Evolutionary conservation across 176 grass and related monocot genomes (phyloP), one percentile per base, ranked within the genome.

Genomic region (Tillandsia fasciculata): DNA sequence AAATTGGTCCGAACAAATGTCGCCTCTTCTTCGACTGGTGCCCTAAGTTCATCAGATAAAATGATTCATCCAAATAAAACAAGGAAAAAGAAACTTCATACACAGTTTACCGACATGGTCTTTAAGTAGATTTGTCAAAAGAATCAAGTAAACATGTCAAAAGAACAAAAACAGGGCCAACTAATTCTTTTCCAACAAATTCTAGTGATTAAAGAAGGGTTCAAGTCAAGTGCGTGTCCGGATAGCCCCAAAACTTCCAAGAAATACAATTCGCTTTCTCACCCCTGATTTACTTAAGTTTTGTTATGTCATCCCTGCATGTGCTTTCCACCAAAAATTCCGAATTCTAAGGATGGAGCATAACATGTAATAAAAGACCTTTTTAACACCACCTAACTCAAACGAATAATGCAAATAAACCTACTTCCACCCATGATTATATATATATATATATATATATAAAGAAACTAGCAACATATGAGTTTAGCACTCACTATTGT

Each of bases 1-100:
- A 92, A 49, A 97, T 78, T 12, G 93, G 89, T 10, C 86, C 83
- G n/a, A 72, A 56, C 27, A 50, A 69, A 76, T 70, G 85, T 76
- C 67, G 80, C 69, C 53, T 83, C 77, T 81, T 88, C 85, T 81
- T 92, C 64, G 66, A 63, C 52, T 64, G 74, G 50, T 85, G 86
- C 71, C 56, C 77, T 74, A 78, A 26, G 71, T 63, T 70, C 57
- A 78, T 63, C 23, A 72, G 18, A 63, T 63, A 75, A 76, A 53
- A 85, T 72, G 67, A 58, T 73, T 74, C 15, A 72, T 65, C 58
- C 77, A 67, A 85, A 53, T 54, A 72, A 79, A 57, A 76, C 22
- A 15, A 71, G 51, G 48, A 26, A 77, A 12, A 1, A 63, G 52
- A n/a, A 42, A 42, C 33, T 42, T 42, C 33, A 42, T 42, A 42